Conservation (phyloP, 768 basidiomycete genomes). For the Phlebiopsis flavidoalba region DNA sequence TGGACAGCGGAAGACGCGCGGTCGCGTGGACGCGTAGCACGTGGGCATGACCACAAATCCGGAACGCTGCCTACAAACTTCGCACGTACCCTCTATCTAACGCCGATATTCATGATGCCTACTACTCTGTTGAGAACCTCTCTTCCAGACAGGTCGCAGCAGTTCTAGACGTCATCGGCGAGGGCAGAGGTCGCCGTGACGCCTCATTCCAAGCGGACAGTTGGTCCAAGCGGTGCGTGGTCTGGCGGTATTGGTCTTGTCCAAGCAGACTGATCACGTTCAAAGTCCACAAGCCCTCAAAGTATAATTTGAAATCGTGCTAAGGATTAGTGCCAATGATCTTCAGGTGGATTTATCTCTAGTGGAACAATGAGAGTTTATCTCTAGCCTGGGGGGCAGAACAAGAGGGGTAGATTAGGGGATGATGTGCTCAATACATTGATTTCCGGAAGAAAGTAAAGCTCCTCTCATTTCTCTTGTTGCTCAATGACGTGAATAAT, state of each 20-base stretch:
- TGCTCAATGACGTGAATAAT: not conserved
- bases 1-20: too few relatives aligned
- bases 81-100: not conserved
- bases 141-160: not conserved
- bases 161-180: not conserved
- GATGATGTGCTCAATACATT: not conserved
- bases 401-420: too few relatives aligned
- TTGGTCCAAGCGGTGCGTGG: constrained; percentile 1
- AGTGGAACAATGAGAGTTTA: constrained; percentile 7
- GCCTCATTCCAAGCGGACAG: not conserved
- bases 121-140: not conserved
- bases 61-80: not conserved
- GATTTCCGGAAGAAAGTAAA: constrained; percentile 1
- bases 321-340: not conserved
- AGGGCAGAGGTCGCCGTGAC: not conserved
- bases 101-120: not conserved
- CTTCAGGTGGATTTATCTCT: constrained; percentile 6
- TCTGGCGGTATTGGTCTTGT: not conserved
- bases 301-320: not conserved
- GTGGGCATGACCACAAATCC: too few relatives aligned
- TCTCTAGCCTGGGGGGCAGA: too few relatives aligned
- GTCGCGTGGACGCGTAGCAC: too few relatives aligned
- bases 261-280: not conserved
- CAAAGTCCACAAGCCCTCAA: constrained; percentile 14
- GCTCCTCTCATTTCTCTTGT: not conserved